These are phyloP conservation scores for Bimuria novae-zelandiae DNA, from an alignment of 2,329 filamentous ascomycete genomes.

Conservation along the genomic window DNA sequence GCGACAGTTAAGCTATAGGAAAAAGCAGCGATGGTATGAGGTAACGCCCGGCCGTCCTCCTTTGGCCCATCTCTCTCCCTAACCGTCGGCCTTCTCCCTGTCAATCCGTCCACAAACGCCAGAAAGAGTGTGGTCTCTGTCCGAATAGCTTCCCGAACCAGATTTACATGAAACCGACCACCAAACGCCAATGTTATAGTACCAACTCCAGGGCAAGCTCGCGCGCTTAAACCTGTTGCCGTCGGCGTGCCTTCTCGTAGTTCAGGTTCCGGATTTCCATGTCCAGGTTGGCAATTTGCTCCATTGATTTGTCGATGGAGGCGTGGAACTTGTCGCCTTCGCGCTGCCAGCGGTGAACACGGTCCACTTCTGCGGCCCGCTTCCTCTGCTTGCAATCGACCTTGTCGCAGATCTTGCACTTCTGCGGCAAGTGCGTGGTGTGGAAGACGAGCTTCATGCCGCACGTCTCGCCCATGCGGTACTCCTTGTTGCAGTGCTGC, in stretches of 20 bases:
- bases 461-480: conserved; percentile 94
- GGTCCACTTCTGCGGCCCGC: conserved; percentile 72
- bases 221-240: conserved; percentile 32
- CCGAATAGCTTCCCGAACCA: conserved; percentile 31
- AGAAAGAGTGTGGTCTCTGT: conserved; percentile 40
- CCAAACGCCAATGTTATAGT: conserved; percentile 35
- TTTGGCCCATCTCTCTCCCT: conserved; percentile 30
- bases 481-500: conserved; percentile 91
- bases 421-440: conserved; percentile 65
- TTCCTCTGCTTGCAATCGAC: conserved; percentile 83
- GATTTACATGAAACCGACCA: conserved; percentile 44
- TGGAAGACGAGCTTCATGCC: conserved; percentile 87
- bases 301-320: conserved; percentile 68
- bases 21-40: conserved; percentile 44
- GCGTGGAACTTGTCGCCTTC: conserved; percentile 67
- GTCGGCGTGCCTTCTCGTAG: conserved; percentile 55
- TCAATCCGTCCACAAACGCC: conserved; percentile 34
- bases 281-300: conserved; percentile 73
- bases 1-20: conserved; percentile 32
- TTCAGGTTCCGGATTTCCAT: conserved; percentile 70
- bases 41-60: conserved; percentile 39
- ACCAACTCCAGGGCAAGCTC: conserved; percentile 42
- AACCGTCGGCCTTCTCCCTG: conserved; percentile 36
- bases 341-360: conserved; percentile 75
- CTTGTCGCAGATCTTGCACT: conserved; percentile 86